A percentile compares a stretch with the other conserved stretches of the same genome.
Evolutionary conservation across 2,329 filamentous ascomycete species (phyloP).

Genomic region (Pseudopyrenochaeta lycopersici): DNA sequence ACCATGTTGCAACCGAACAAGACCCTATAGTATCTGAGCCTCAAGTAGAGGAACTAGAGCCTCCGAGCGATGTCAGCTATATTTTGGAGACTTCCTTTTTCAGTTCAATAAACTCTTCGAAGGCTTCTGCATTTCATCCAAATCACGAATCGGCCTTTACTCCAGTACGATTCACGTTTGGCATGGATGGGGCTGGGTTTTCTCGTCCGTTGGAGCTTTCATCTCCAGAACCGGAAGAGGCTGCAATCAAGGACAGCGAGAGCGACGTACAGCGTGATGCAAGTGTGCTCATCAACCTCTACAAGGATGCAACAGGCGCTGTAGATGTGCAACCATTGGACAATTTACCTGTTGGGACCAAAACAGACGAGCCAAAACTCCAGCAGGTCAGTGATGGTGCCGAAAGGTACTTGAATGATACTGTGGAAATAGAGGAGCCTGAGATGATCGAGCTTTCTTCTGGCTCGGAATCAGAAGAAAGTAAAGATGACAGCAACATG

Average conservation of each 20-base stretch:
- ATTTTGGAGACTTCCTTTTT: conserved; percentile 45
- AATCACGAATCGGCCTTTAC: conserved; percentile 48
- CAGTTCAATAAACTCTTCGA: conserved; percentile 42
- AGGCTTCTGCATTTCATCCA: conserved; percentile 27
- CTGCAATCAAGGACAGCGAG: neutral
- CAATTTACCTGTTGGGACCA: neutral
- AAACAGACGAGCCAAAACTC: neutral
- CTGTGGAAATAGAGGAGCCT: neutral
- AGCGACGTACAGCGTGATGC: conserved; percentile 4
- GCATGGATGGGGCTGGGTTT: conserved; percentile 40
- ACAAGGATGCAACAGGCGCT: neutral
- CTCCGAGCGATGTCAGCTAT: conserved; percentile 31
- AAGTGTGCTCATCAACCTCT: neutral
- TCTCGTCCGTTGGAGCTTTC: conserved; percentile 30
- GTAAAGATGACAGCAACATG: conserved; percentile 6
- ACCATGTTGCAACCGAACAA: conserved; percentile 17
- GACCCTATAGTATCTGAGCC: conserved; percentile 5
- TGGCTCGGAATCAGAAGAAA: conserved; percentile 13
- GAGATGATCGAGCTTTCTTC: conserved; percentile 25
- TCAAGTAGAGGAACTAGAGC: conserved; percentile 10
- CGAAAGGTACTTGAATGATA: neutral
- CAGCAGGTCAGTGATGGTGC: neutral
- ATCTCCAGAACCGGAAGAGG: conserved; percentile 23
- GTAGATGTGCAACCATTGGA: neutral
- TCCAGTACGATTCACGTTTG: conserved; percentile 47